Evolutionary conservation across 2,329 filamentous ascomycete species (phyloP).

Genomic region (Colletotrichum orbiculare): DNA sequence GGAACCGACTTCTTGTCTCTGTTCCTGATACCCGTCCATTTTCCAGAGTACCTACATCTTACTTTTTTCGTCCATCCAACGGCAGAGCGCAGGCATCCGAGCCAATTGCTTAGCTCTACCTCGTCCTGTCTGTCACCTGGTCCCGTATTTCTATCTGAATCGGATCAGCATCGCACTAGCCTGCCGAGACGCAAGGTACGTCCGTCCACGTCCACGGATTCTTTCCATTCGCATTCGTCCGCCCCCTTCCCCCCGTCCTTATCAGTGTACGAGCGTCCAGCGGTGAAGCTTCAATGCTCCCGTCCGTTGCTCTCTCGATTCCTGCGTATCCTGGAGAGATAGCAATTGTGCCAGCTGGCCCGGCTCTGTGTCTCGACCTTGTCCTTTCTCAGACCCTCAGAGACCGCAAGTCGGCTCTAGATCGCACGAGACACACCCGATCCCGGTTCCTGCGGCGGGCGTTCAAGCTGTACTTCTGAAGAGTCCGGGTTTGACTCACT

Average conservation of each 20-base stretch:
- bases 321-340: slow-evolving; percentile 21
- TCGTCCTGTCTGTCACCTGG: slow-evolving; percentile 24
- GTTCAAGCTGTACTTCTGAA: slow-evolving; percentile 22
- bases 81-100: slow-evolving; percentile 31
- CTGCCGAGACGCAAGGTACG: slow-evolving; percentile 37
- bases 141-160: slow-evolving; percentile 32
- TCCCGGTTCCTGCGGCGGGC: slow-evolving; percentile 28
- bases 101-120: slow-evolving; percentile 31
- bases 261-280: slow-evolving; percentile 36
- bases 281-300: slow-evolving; percentile 36
- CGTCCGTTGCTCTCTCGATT: slow-evolving; percentile 28
- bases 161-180: slow-evolving; percentile 36
- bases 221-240: slow-evolving; percentile 15
- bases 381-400: slow-evolving; percentile 8
- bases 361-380: slow-evolving; percentile 16
- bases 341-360: background rate
- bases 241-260: slow-evolving; percentile 30
- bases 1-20: slow-evolving; percentile 28
- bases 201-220: slow-evolving; percentile 26
- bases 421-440: slow-evolving; percentile 16
- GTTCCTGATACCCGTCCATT: slow-evolving; percentile 3
- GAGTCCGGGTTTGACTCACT: slow-evolving; percentile 30
- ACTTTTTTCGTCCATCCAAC: slow-evolving; percentile 13
- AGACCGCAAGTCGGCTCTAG: slow-evolving; percentile 25
- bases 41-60: slow-evolving; percentile 1